phyloP scores from a whole-genome alignment of 2,329 filamentous ascomycete species.

The Chalaropsis ovoidea region DNA sequence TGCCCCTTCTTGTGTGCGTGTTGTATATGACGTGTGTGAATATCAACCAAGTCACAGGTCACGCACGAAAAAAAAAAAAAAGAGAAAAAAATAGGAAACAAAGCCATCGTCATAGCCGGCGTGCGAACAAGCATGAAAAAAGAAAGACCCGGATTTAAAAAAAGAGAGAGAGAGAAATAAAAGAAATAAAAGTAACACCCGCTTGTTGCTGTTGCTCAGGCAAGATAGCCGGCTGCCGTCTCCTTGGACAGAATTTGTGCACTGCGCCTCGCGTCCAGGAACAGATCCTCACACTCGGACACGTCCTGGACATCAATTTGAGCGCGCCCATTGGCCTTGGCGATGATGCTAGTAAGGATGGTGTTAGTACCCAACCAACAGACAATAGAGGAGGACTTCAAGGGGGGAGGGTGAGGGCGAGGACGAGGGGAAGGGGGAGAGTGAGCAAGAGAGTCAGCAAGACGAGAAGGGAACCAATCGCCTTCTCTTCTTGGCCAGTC shows the following conservation, averaged over 20 bases:
- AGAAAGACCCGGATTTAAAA: neutral
- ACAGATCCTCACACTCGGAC: constrained; percentile 70
- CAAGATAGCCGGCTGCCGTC: constrained; percentile 55
- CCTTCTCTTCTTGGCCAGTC: neutral
- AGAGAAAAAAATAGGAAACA: too few relatives aligned
- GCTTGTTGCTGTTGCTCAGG: constrained; percentile 31
- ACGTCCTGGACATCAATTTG: constrained; percentile 71
- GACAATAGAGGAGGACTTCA: neutral
- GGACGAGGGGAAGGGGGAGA: too few relatives aligned
- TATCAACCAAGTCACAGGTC: neutral
- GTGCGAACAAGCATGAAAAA: neutral
- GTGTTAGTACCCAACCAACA: constrained; percentile 17
- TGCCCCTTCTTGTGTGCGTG: neutral
- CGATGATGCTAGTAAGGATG: constrained; percentile 58
- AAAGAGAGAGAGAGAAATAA: constrained; percentile 4
- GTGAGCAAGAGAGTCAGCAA: neutral
- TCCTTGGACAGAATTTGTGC: constrained; percentile 57
- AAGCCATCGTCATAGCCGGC: neutral
- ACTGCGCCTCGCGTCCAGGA: constrained; percentile 72
- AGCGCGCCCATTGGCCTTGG: constrained; percentile 67
- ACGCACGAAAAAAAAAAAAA: neutral
- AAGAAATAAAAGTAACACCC: neutral
- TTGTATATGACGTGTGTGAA: neutral
- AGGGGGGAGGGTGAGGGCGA: neutral
- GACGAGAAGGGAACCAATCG: constrained; percentile 1